Percentiles rank a stretch among this genome's conserved stretches.
These are phyloP conservation scores for Chrysoporthe austroafricana DNA, from an alignment of 2,329 filamentous ascomycete genomes.

Conservation along the genomic window DNA sequence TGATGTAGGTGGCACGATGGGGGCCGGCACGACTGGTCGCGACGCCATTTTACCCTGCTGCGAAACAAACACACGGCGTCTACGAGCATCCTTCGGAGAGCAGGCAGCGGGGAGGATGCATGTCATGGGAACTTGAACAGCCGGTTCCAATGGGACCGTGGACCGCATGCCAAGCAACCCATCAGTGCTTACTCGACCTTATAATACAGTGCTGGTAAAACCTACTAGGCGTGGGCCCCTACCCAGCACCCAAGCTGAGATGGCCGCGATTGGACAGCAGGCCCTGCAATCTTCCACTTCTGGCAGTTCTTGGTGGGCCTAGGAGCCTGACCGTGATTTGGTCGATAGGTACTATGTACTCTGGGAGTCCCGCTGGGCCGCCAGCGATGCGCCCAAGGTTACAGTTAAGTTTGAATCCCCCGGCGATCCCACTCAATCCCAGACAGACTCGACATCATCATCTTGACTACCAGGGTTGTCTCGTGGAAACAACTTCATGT, in stretches of 20 bases:
- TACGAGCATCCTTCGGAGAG: background rate
- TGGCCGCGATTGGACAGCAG: background rate
- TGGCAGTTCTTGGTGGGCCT: background rate
- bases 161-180: background rate
- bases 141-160: background rate
- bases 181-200: background rate
- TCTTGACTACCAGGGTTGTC: background rate
- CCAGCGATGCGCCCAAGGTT: background rate
- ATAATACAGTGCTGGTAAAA: background rate
- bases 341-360: no score
- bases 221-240: background rate
- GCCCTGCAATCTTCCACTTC: background rate
- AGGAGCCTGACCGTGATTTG: no score
- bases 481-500: background rate
- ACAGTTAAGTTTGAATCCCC: background rate
- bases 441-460: background rate
- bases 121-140: background rate
- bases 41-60: background rate
- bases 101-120: background rate
- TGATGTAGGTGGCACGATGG: background rate
- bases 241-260: background rate
- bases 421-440: background rate
- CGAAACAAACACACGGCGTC: background rate
- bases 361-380: no score
- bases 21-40: background rate